Evolutionary conservation across 192 early-diverging fungal genomes (phyloP).

Genomic region (Backusella westeae): DNA sequence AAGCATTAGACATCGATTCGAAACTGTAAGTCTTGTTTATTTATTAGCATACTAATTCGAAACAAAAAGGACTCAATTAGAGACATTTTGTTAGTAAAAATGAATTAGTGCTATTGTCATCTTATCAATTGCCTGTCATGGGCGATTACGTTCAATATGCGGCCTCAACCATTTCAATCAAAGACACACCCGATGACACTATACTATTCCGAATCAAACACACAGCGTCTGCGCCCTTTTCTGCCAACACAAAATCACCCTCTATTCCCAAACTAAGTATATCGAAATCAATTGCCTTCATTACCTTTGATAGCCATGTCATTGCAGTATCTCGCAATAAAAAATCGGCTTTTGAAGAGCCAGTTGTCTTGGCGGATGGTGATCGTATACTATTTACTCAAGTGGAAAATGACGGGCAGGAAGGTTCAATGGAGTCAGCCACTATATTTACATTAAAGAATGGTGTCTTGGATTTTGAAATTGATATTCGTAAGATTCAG

Average conservation of each 20-base stretch:
- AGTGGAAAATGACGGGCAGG: not conserved
- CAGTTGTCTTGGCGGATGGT: not conserved
- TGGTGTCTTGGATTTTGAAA: not conserved
- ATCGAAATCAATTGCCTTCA: not conserved
- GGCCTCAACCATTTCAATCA: not conserved
- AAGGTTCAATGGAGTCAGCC: not conserved
- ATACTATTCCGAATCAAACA: not conserved
- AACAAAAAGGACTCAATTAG: too few relatives aligned
- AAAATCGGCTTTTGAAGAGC: not conserved
- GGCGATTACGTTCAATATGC: not conserved
- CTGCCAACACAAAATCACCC: not conserved
- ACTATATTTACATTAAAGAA: not conserved
- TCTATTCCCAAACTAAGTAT: not conserved
- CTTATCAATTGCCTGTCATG: not conserved
- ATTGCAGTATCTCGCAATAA: not conserved
- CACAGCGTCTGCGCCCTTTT: not conserved
- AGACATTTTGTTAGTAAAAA: not conserved
- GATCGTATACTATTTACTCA: not conserved
- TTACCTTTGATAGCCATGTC: not conserved
- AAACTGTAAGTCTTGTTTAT: not conserved
- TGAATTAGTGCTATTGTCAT: not conserved
- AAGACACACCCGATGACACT: not conserved
- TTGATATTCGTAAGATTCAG: not conserved
- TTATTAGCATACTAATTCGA: too few relatives aligned
- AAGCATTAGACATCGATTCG: not conserved